Evolutionary conservation across 192 early-diverging fungal genomes (phyloP).

Genomic region (Coemansia sp.): DNA sequence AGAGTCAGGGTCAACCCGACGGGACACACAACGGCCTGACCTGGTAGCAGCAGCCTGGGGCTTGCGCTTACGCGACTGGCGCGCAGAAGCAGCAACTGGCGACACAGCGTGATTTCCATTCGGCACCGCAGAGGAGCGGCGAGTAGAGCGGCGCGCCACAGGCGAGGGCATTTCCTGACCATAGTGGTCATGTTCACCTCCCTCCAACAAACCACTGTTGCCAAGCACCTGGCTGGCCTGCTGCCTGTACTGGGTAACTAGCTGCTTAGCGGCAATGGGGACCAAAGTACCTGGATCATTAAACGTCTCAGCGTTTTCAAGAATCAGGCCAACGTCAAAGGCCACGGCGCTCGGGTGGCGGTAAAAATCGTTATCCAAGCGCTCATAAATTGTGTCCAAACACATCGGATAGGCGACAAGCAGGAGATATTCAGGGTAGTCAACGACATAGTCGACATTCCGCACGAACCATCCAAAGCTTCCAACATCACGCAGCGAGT

Average conservation of each 20-base stretch:
- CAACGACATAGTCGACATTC: conserved; percentile 63
- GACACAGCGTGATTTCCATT: not conserved
- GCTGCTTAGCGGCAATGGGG: conserved; percentile 36
- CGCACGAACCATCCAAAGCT: conserved; percentile 65
- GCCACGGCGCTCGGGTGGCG: conserved; percentile 64
- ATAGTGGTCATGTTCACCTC: not conserved
- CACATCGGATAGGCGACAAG: conserved; percentile 75
- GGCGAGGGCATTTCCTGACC: not conserved
- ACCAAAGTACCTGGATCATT: conserved; percentile 62
- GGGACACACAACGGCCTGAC: conserved; percentile 4
- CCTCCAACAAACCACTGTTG: not conserved
- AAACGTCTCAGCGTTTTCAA: conserved; percentile 69
- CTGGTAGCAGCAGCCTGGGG: not conserved
- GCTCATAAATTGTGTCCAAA: conserved; percentile 62
- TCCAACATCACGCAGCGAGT: conserved; percentile 39
- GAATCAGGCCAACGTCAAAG: conserved; percentile 70
- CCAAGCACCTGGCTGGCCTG: conserved; percentile 12
- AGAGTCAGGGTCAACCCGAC: conserved; percentile 5
- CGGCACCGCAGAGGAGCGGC: not conserved
- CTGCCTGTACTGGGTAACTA: conserved; percentile 22
- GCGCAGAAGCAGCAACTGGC: not conserved
- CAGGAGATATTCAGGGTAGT: conserved; percentile 67
- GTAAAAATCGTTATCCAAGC: conserved; percentile 66
- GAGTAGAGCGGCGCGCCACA: conserved; percentile 12
- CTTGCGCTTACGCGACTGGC: conserved; percentile 31